These are phyloP conservation scores for Sordaria brevicollis DNA, from an alignment of 495 filamentous ascomycete species.

Conservation along the genomic window DNA sequence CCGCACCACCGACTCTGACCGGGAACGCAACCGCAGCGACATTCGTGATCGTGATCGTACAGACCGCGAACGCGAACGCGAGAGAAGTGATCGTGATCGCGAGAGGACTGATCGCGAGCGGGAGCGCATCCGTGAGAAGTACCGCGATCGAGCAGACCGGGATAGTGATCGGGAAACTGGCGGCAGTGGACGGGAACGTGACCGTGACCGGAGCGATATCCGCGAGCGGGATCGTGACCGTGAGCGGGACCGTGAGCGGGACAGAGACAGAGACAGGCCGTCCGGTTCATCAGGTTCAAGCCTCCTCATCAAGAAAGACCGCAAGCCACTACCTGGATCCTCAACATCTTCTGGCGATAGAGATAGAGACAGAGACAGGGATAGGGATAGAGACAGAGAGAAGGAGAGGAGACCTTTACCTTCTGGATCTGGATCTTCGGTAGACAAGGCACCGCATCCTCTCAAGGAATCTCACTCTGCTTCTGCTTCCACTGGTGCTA, in stretches of 20 bases:
- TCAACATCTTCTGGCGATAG: too few relatives aligned
- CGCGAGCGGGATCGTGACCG: neutral
- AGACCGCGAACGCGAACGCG: too few relatives aligned
- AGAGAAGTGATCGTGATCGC: neutral
- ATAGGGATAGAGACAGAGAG: neutral
- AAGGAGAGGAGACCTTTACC: conserved; percentile 1
- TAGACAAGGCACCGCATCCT: neutral
- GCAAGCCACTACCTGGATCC: neutral
- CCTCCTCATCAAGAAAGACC: neutral
- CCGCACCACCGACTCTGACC: neutral
- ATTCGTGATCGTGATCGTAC: neutral
- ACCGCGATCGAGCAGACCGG: neutral
- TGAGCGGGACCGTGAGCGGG: neutral
- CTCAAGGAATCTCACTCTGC: neutral
- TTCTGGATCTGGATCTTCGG: neutral
- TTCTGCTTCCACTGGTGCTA: neutral
- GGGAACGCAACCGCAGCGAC: neutral
- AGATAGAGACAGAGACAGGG: neutral
- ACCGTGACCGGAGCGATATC: neutral
- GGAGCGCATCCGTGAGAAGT: neutral
- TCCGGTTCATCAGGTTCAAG: neutral
- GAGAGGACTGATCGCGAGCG: neutral
- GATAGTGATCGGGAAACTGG: neutral
- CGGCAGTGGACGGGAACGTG: neutral
- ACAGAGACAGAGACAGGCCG: neutral